Base-by-base conservation (phyloP, 176 grass and related monocot species). In the Musa schizocarpa region DNA sequence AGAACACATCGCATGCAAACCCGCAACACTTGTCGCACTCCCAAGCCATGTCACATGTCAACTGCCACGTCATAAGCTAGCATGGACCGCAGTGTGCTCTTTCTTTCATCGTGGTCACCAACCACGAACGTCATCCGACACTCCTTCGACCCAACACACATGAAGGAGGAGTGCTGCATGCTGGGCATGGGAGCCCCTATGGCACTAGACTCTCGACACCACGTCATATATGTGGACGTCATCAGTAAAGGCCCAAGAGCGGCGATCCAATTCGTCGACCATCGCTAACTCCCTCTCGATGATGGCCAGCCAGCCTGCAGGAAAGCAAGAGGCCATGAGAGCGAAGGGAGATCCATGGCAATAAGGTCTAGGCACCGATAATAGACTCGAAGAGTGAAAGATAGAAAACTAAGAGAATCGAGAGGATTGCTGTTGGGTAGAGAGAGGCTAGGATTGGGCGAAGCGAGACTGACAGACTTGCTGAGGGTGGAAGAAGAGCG, bases 141-240 rank as follows among this genome's bases (percentile, higher is more conserved):
- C 13, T 22, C 22, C 22, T 21, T 21, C 6, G 81, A 82, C 12
- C 79, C 87, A 1, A 81, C 89, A 73, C 87, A 88, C 11, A 83
- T 86, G 83, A 98, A 98, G 82, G 89, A 92, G 11, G 87, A 89
- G 2, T 86, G 82, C 20, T 73, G 77, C 1, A 82, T 84, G 19
- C 84, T 82, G 0, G 90, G 90, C 79, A 92, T 87, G 3, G 56
- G 76, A 9, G 53, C 53, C 21, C 21, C 84, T 87, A 5, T 34
- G 53, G 11, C 65, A 80, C 90, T 84, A 92, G 19, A 71, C 52
- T 34, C 68, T 77, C 0, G 74, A 78, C 4, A 82, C 9, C 65
- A 99, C 85, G 51, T 94, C 86, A 51, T 87, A 99, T 11, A 99
- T 82, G 80, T 81, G 65, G 63, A 99, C 90, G 19, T 78, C 76